These are phyloP conservation scores for Acacia acuminata DNA, from an alignment of 306 rosid species.

Conservation along the genomic window DNA sequence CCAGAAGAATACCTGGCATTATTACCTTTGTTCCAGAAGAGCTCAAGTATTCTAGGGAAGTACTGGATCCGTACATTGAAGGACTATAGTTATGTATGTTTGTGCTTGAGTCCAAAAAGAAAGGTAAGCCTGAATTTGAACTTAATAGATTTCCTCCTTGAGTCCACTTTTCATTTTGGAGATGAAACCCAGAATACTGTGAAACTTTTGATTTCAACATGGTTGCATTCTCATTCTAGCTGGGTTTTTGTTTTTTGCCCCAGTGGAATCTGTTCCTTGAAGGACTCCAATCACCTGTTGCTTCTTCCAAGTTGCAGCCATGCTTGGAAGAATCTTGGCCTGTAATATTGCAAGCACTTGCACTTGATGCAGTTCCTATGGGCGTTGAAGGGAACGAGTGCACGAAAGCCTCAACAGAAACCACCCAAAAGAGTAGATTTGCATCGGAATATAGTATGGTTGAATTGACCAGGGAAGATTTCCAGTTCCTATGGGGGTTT, in stretches of 20 bases:
- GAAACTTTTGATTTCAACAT: slow-evolving; percentile 22
- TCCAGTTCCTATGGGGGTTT: slow-evolving; percentile 85
- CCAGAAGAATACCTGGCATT: slow-evolving; percentile 78
- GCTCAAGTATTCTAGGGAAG: slow-evolving; percentile 81
- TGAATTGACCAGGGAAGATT: slow-evolving; percentile 69
- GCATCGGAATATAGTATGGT: slow-evolving; percentile 82
- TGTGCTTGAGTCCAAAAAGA: slow-evolving; percentile 65
- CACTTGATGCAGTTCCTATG: slow-evolving; percentile 85
- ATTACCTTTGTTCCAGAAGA: slow-evolving; percentile 83
- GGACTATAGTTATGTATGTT: slow-evolving; percentile 76
- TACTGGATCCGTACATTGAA: slow-evolving; percentile 81
- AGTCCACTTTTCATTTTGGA: slow-evolving; percentile 21
- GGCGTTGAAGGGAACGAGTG: slow-evolving; percentile 52
- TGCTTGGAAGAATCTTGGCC: slow-evolving; percentile 99
- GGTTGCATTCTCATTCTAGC: slow-evolving; percentile 32
- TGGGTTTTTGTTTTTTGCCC: slow-evolving; percentile 28
- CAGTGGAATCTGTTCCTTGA: slow-evolving; percentile 93
- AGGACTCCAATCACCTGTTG: slow-evolving; percentile 85
- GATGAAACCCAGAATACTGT: slow-evolving; percentile 17
- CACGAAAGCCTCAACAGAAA: slow-evolving; percentile 35
- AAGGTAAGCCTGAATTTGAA: slow-evolving; percentile 55
- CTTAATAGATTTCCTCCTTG: slow-evolving; percentile 26
- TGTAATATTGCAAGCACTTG: slow-evolving; percentile 93
- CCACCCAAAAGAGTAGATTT: slow-evolving; percentile 41
- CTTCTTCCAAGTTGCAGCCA: slow-evolving; percentile 71